Conservation (phyloP, 108 stramenopile genomes). For the Cyclotella atomus region DNA sequence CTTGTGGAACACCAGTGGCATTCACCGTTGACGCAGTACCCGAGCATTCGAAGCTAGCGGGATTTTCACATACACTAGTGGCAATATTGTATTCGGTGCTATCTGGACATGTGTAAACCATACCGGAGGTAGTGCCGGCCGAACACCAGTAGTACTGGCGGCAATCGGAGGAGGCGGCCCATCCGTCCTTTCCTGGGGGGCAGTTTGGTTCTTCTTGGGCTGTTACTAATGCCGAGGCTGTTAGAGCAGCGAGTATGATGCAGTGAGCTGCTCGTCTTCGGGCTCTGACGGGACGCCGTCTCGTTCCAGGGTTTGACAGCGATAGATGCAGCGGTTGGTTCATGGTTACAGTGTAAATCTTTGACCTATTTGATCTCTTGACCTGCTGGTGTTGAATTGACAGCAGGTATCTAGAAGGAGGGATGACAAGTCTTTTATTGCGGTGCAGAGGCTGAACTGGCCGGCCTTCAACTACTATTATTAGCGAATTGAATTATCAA, state of each 20-base stretch:
- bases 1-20: not conserved
- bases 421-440: too few relatives aligned
- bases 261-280: not conserved
- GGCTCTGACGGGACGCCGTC: not conserved
- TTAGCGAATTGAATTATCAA: too few relatives aligned
- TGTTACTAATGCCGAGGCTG: not conserved
- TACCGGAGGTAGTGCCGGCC: constrained; percentile 8
- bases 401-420: too few relatives aligned
- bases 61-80: not conserved
- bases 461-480: too few relatives aligned
- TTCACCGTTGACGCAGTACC: not conserved
- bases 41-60: not conserved
- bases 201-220: constrained; percentile 21
- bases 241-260: not conserved
- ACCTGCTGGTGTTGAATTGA: too few relatives aligned
- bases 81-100: not conserved
- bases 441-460: too few relatives aligned
- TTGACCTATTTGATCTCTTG: too few relatives aligned
- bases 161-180: constrained; percentile 26
- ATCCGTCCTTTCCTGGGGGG: constrained; percentile 13
- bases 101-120: constrained; percentile 12
- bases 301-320: not conserved
- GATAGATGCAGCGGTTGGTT: constrained; percentile 6
- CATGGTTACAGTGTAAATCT: not conserved
- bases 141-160: constrained; percentile 23